phyloP scores from a whole-genome alignment of 805 yeast species.

The Torulaspora quercuum region DNA sequence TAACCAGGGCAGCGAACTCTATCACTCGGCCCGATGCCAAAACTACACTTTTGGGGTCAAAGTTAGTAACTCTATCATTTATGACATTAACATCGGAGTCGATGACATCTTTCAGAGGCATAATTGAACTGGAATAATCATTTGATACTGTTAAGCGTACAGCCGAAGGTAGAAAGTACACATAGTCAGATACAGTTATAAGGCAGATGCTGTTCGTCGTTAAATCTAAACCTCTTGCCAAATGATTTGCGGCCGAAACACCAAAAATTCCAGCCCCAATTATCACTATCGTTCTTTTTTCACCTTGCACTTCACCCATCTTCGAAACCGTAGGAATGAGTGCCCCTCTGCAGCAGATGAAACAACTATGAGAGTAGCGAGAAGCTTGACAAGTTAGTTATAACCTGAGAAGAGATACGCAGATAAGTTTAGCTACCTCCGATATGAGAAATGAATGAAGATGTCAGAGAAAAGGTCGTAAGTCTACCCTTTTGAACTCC shows the following conservation, averaged over 20 bases:
- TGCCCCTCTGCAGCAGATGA: too few species aligned
- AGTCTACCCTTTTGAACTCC: too few species aligned
- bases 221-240: slow-evolving; percentile 9
- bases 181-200: slow-evolving; percentile 17
- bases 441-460: too few species aligned
- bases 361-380: too few species aligned
- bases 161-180: slow-evolving; percentile 15
- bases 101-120: slow-evolving; percentile 22
- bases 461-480: too few species aligned
- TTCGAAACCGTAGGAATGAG: too few species aligned
- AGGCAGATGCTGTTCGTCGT: slow-evolving; percentile 14
- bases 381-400: too few species aligned
- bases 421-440: too few species aligned
- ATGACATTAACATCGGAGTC: slow-evolving; percentile 24
- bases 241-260: slow-evolving; percentile 20
- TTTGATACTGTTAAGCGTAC: slow-evolving; percentile 23
- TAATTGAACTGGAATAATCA: slow-evolving; percentile 16
- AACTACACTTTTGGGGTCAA: slow-evolving; percentile 19
- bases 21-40: slow-evolving; percentile 14
- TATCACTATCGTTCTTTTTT: slow-evolving; percentile 18
- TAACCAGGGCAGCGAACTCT: slow-evolving; percentile 27
- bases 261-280: slow-evolving; percentile 29
- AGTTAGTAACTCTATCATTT: slow-evolving; percentile 20
- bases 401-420: too few species aligned
- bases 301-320: too few species aligned